Evolutionary conservation across 2,329 filamentous ascomycete genomes (phyloP), one percentile per base, ranked within the genome.

Genomic region (Xylaria sp.): DNA sequence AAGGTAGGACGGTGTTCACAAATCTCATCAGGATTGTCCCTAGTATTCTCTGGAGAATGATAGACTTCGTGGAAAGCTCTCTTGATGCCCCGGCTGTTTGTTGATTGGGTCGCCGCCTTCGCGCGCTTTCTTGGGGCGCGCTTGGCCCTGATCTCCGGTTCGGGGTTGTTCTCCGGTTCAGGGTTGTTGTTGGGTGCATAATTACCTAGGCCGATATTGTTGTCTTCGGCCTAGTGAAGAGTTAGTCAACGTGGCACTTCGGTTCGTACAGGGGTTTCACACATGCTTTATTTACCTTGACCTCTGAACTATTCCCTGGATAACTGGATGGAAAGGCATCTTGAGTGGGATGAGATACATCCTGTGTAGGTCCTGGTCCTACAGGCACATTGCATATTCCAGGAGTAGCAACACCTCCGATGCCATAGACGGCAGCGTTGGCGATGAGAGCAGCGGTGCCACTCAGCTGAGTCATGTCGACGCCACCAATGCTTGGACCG

Each of bases 391-490:
- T 31, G 22, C 29, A 31, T 5, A 25, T 50, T 29, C 5, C 22
- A 36, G 42, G 20, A 44, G n/a, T 20, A 33, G 11, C 44, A 29
- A 2, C 3, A 31, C 20, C 29, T 7, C 27, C 36, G n/a, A 27
- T 22, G 27, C 51, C 17, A 25, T 51, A 7, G 2, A 31, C 59
- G 5, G 49, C 5, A 15, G 56, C 53, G 31, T 65, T 66, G n/a
- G 65, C 64, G 15, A 69, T 27, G 11, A 69, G 38, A 31, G 47
- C 69, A 42, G 61, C 59, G n/a, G 49, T 50, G 31, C 67, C 69
- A 31, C 61, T 63, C 22, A 69, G 62, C 3, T 29, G 36, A 6
- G 44, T 66, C 67, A 71, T 69, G 60, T 68, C 65, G 25, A 66
- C n/a, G 29, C 65, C 65, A 42, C 47, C 65, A 22, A 66, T 63